Conservation (phyloP, 1,284 basidiomycete genomes). For the Ustilago nuda region DNA sequence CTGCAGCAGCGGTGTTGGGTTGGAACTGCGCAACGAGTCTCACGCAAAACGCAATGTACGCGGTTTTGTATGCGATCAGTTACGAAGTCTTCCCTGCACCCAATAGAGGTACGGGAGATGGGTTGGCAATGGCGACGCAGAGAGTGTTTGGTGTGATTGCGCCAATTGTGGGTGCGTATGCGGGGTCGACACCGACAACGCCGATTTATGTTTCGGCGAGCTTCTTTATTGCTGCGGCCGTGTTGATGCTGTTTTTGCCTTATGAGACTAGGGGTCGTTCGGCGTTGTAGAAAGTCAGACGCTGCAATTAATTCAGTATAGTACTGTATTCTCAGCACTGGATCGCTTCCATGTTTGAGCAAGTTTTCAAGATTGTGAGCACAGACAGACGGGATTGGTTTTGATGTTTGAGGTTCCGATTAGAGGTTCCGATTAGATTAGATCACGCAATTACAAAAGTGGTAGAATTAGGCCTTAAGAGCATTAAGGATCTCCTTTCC, state of each 20-base stretch:
- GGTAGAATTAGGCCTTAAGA: constrained; percentile 32
- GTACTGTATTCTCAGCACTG: background rate
- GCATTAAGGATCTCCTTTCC: constrained; percentile 49
- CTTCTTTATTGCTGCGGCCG: constrained; percentile 76
- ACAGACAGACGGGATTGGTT: background rate
- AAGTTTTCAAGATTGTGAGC: background rate
- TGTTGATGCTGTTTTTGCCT: constrained; percentile 78
- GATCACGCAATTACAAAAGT: background rate
- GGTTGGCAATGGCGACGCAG: constrained; percentile 75
- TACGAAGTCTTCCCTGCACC: constrained; percentile 80
- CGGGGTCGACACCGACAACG: constrained; percentile 70
- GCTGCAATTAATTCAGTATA: background rate
- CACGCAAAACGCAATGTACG: constrained; percentile 78
- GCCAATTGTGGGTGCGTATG: constrained; percentile 77
- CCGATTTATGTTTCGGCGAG: constrained; percentile 80
- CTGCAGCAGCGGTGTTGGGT: constrained; percentile 75
- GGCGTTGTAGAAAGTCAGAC: constrained; percentile 17
- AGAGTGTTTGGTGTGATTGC: constrained; percentile 78
- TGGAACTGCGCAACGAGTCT: constrained; percentile 78
- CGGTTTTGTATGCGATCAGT: constrained; percentile 75
- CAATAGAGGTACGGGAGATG: constrained; percentile 79
- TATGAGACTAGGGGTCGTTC: constrained; percentile 73
- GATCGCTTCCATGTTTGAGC: background rate
- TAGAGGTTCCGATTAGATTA: background rate
- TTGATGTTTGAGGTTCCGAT: background rate